Evolutionary conservation across 2,329 filamentous ascomycete species (phyloP), one percentile per base, ranked within the genome.

Genomic region (Claviceps humidiphila): DNA sequence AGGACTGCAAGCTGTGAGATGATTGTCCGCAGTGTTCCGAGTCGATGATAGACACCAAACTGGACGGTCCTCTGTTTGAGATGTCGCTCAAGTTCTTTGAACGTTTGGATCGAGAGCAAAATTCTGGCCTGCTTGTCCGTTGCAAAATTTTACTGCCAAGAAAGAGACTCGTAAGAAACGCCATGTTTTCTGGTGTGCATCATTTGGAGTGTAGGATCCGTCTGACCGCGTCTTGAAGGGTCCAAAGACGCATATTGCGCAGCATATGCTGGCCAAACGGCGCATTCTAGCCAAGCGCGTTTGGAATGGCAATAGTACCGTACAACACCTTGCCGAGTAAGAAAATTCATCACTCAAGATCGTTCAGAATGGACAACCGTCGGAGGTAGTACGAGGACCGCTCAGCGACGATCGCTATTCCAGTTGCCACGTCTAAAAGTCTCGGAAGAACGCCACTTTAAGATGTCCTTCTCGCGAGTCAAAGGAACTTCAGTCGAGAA

Each of bases 391-490:
- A 47, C 41, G 20, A 47, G 16, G 16, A 13, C 17, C 49, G 43
- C 30, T 51, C 49, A 43, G 49, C 43, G 49, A 51, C 41, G 24
- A 17, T 34, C 30, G 30, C 30, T n/a, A 6, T n/a, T 20, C 5
- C 9, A 30, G 13, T 39, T 20, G 22, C 43, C 34, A 22, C 42
- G 49, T 39, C 43, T 20, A 24, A 40, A 34, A 24, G 43, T 51
- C 43, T 51, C 49, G 24, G 43, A 46, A 51, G 16, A 46, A 17
- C 49, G 49, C 34, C 49, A 41, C 42, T 16, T 48, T 20, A 14
- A 6, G 4, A 34, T 11, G 9, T 34, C 30, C 30, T 34, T 34
- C 4, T 34, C 8, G 9, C 30, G 9, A 34, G 8, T 34, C 30
- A 34, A 34, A 4, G 9, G 4, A 34, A 34, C 9, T 9, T 34